phyloP scores from a whole-genome alignment of 352 stramenopile genomes.

The Pythium folliculosum region DNA sequence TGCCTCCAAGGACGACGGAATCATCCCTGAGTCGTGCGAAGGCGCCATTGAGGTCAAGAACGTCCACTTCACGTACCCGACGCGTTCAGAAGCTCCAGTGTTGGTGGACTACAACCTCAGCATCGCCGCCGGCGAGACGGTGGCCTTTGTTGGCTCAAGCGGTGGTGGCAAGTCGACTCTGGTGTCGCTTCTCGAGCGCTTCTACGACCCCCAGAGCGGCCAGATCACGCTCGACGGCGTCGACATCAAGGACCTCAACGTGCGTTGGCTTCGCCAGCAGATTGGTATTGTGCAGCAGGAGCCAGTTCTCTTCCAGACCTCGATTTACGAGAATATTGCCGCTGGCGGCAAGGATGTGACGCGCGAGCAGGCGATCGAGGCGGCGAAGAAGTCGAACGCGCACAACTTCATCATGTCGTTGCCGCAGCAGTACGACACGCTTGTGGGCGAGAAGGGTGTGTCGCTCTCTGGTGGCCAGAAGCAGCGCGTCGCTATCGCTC shows the following conservation, averaged over 20 bases:
- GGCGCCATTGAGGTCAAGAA: slow-evolving; percentile 58
- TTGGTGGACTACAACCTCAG: slow-evolving; percentile 81
- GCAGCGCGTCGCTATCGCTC: slow-evolving; percentile 30
- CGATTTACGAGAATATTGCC: no score
- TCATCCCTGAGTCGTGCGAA: slow-evolving; percentile 36
- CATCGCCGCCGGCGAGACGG: slow-evolving; percentile 63
- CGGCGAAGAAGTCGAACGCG: slow-evolving; percentile 84
- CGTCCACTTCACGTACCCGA: slow-evolving; percentile 81
- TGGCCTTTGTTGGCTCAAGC: slow-evolving; percentile 89
- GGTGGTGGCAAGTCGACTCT: slow-evolving; percentile 89
- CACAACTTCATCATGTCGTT: slow-evolving; percentile 91
- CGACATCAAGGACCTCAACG: no score
- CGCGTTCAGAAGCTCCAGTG: slow-evolving; percentile 56
- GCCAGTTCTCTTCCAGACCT: no score
- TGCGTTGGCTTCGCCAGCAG: no score
- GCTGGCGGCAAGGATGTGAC: slow-evolving; percentile 41
- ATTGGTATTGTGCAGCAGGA: no score
- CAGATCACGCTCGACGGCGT: slow-evolving; percentile 69
- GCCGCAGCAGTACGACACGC: slow-evolving; percentile 87
- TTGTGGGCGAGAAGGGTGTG: slow-evolving; percentile 54
- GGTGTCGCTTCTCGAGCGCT: slow-evolving; percentile 78
- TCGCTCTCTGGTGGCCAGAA: slow-evolving; percentile 59
- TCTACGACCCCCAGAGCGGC: slow-evolving; percentile 72
- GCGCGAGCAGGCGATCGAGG: slow-evolving; percentile 82
- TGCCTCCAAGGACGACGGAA: slow-evolving; percentile 38